phyloP scores from a whole-genome alignment of 331 rosid species.

The Rhamnella rubrinervis region DNA sequence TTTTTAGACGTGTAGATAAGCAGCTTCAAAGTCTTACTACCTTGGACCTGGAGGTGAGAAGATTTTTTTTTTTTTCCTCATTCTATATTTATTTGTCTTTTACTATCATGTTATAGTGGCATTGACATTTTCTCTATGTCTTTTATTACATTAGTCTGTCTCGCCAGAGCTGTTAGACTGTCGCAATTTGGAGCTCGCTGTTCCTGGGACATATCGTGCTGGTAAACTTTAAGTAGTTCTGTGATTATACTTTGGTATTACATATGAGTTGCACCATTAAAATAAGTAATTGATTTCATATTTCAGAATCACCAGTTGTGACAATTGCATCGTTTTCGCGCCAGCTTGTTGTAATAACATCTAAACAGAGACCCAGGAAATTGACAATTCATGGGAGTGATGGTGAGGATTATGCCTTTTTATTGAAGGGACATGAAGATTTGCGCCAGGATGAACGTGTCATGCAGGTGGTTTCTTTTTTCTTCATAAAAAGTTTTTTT shows the following conservation, averaged over 20 bases:
- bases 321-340: conserved; percentile 89
- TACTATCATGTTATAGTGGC: conserved; percentile 9
- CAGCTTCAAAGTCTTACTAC: conserved; percentile 97
- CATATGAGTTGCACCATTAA: background rate
- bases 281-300: conserved; percentile 7
- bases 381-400: conserved; percentile 94
- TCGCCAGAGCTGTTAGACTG: conserved; percentile 94
- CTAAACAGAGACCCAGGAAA: conserved; percentile 96
- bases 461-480: conserved; percentile 72
- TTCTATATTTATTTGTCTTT: background rate
- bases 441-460: conserved; percentile 98
- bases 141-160: conserved; percentile 56
- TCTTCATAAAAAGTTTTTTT: background rate
- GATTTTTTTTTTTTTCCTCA: conserved; percentile 7
- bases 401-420: conserved; percentile 93
- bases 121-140: conserved; percentile 24
- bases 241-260: background rate
- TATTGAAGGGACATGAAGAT: conserved; percentile 97
- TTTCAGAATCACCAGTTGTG: conserved; percentile 77
- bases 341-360: conserved; percentile 91
- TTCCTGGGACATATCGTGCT: conserved; percentile 91
- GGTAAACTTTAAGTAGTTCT: conserved; percentile 42
- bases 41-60: conserved; percentile 80
- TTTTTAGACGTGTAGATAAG: conserved; percentile 91
- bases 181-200: conserved; percentile 88